Conservation (phyloP, 805 yeast genomes). For the Saturnispora hagleri region DNA sequence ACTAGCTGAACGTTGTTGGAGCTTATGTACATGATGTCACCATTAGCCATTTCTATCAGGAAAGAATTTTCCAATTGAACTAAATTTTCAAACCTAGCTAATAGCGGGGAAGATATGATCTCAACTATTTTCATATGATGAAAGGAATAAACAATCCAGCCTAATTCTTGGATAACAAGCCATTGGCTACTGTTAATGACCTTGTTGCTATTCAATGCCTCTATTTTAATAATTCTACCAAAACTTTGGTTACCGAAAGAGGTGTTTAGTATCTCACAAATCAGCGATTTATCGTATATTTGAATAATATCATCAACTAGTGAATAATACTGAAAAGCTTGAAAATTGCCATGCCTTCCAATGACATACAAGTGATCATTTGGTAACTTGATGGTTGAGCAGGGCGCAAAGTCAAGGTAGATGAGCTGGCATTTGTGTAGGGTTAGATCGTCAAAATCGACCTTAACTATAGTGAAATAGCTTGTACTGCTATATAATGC, state of each 20-base stretch:
- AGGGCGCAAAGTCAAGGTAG: constrained; percentile 20
- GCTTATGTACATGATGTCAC: constrained; percentile 14
- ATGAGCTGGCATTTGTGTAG: constrained; percentile 6
- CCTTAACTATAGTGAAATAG: constrained; percentile 1
- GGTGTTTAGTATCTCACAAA: neutral
- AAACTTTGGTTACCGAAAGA: constrained; percentile 11
- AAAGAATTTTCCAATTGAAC: constrained; percentile 10
- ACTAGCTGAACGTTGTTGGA: constrained; percentile 10
- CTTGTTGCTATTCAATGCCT: neutral
- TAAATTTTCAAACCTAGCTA: constrained; percentile 14
- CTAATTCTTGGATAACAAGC: constrained; percentile 22
- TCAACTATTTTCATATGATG: constrained; percentile 7
- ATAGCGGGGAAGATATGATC: constrained; percentile 20
- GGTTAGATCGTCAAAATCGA: neutral
- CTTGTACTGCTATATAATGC: constrained; percentile 4
- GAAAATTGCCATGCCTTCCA: constrained; percentile 16
- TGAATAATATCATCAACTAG: constrained; percentile 1
- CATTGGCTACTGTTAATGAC: constrained; percentile 11
- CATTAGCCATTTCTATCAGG: constrained; percentile 16
- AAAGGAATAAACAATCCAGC: constrained; percentile 23
- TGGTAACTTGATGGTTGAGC: constrained; percentile 15
- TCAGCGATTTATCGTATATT: constrained; percentile 1
- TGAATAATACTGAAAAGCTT: constrained; percentile 14
- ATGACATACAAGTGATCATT: constrained; percentile 16
- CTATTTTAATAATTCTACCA: constrained; percentile 18